Base-by-base conservation (phyloP, 169 alveolate species). In the Plasmodium gonderi region DNA sequence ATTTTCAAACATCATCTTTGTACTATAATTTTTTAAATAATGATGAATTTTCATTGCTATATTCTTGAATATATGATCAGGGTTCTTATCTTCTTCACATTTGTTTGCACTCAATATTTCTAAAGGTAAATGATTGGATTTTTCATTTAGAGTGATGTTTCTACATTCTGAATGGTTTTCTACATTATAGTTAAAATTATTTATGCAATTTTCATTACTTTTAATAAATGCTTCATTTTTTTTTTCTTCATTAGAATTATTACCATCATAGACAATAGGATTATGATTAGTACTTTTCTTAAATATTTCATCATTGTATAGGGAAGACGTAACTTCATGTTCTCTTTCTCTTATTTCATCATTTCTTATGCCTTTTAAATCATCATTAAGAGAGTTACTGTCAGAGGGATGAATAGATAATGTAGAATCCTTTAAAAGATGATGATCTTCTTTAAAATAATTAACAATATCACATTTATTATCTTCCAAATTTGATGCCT, bases 21-120 rank as follows among this genome's bases (percentile, higher is more conserved):
- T 17, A 33, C 75, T 82, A 64, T n/a, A 69, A 69, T 69, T 82
- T 29, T 33, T 68, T 9, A 82, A 29, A 38, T 82, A 82, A 40
- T 72, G 51, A 0, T 69, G 64, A 0, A 82, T 69, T 60, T 68
- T 49, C 45, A 9, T 64, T 42, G 82, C 92, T 7, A 82, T 69
- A 47, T 82, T 74, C 20, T 72, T 74, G 40, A 49, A 47, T 17
- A 47, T 23, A 11, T 29, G 49, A 14, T 79, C 75, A 14, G 36
- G 38, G 40, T 79, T 51, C 17, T 49, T 17, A 0, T 26, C 17
- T 29, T 29, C 74, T 3, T 12, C 65, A 17, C 64, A 45, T 11
- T 76, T 44, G 47, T 36, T 12, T 8, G 0, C n/a, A 14, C 26
- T 11, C 14, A 23, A 5, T n/a, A 44, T 60, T 36, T 60, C 4